A percentile compares a stretch with the other conserved stretches of the same genome.
These are phyloP conservation scores for Boletus coccyginus DNA, from an alignment of 768 basidiomycete species.

Conservation along the genomic window DNA sequence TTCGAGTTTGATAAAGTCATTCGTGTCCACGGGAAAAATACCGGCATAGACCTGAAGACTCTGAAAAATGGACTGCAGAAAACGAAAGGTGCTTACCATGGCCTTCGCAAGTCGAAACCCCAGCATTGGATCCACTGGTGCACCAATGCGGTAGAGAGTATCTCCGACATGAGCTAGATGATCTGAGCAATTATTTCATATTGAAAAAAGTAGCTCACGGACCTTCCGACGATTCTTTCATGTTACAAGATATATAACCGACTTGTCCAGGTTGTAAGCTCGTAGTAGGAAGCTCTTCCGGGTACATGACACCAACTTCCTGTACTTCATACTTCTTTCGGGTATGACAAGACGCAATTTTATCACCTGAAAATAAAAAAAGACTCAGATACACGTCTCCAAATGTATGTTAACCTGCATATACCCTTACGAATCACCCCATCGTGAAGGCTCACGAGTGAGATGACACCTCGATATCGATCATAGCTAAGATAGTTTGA, in stretches of 20 bases:
- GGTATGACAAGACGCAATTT: conserved; percentile 80
- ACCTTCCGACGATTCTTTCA: conserved; percentile 98
- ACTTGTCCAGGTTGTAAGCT: conserved; percentile 77
- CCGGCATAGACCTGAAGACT: conserved; percentile 81
- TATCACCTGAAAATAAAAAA: conserved; percentile 62
- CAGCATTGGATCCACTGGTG: conserved; percentile 76
- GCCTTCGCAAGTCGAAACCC: conserved; percentile 91
- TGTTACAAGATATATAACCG: conserved; percentile 90
- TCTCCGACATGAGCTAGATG: conserved; percentile 86
- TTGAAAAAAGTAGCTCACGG: background rate
- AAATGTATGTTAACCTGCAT: background rate
- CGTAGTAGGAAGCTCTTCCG: conserved; percentile 77
- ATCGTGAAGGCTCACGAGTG: conserved; percentile 76
- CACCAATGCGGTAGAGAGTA: conserved; percentile 77
- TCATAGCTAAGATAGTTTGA: conserved; percentile 65
- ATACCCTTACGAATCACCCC: conserved; percentile 82
- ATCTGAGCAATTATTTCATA: background rate
- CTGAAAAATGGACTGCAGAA: background rate
- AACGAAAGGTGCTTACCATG: conserved; percentile 57
- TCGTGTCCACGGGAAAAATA: conserved; percentile 88
- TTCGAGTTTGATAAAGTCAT: conserved; percentile 90
- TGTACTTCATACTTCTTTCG: conserved; percentile 86
- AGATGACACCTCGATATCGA: conserved; percentile 93
- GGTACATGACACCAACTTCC: conserved; percentile 87
- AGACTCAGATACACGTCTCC: background rate